Conservation (phyloP, 139 green algal species). For the Chlorella sp. region DNA sequence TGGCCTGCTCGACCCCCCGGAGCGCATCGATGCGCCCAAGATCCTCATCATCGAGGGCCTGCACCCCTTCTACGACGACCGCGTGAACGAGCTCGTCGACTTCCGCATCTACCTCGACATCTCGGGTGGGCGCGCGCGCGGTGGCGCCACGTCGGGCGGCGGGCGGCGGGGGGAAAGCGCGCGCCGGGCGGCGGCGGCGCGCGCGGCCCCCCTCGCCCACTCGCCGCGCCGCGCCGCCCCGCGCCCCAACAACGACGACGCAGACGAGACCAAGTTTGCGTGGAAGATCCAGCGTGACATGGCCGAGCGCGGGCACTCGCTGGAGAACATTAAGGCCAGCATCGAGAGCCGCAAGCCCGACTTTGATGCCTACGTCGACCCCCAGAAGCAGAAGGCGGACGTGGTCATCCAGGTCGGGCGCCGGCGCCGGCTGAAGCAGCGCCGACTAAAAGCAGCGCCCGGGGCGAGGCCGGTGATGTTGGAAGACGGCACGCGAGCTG, state of each 20-base stretch:
- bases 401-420: constrained; percentile 92
- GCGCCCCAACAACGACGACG: not conserved
- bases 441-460: no score
- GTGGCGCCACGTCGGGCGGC: no score
- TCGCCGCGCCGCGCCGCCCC: not conserved
- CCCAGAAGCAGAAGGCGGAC: constrained; percentile 98
- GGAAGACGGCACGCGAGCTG: not conserved
- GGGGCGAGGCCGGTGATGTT: no score
- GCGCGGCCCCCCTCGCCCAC: no score
- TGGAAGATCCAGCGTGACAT: constrained; percentile 99
- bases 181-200: no score
- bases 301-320: constrained; percentile 96
- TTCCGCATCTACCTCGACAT: constrained; percentile 99
- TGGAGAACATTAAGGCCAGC: constrained; percentile 98
- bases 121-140: constrained; percentile 47
- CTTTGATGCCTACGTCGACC: constrained; percentile 99
- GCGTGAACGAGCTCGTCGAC: constrained; percentile 95
- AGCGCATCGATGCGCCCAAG: constrained; percentile 89
- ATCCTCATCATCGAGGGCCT: constrained; percentile 98
- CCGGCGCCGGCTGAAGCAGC: no score
- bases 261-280: constrained; percentile 98
- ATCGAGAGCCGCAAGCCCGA: constrained; percentile 99
- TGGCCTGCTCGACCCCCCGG: constrained; percentile 93
- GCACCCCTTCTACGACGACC: constrained; percentile 98
- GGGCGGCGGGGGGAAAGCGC: no score